Evolutionary conservation across 2,329 filamentous ascomycete species (phyloP).

Genomic region (Pseudogymnoascus sp.): DNA sequence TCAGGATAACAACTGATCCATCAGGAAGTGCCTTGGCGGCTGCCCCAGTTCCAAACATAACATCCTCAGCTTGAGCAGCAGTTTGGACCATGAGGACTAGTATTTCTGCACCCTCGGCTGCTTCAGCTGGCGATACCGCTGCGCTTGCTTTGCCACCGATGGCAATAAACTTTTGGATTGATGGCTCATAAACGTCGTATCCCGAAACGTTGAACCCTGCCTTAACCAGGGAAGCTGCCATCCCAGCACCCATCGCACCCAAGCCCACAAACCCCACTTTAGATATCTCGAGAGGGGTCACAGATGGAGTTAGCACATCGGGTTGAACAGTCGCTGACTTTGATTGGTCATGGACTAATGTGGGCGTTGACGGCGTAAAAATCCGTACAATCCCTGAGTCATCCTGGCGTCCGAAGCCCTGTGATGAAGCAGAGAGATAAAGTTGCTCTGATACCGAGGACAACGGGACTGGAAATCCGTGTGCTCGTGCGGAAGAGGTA

Average conservation of each 20-base stretch:
- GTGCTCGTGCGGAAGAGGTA: conserved; percentile 19
- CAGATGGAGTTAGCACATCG: conserved; percentile 5
- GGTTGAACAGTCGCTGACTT: background rate
- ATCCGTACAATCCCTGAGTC: conserved; percentile 25
- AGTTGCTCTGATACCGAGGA: conserved; percentile 23
- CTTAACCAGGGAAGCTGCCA: conserved; percentile 64
- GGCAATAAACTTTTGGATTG: conserved; percentile 53
- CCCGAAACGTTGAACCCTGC: conserved; percentile 58
- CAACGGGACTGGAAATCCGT: conserved; percentile 27
- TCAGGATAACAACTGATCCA: conserved; percentile 54
- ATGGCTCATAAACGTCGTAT: conserved; percentile 59
- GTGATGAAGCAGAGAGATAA: conserved; percentile 19
- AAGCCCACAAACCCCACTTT: conserved; percentile 57
- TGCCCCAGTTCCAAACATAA: conserved; percentile 50
- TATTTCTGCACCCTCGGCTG: conserved; percentile 50
- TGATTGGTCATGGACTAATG: background rate
- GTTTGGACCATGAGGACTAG: conserved; percentile 64
- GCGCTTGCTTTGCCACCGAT: conserved; percentile 52
- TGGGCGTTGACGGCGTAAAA: conserved; percentile 14
- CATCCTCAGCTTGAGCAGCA: conserved; percentile 41
- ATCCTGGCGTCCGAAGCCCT: conserved; percentile 25
- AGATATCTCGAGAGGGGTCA: conserved; percentile 12
- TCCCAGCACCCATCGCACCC: conserved; percentile 71
- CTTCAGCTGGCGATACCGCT: conserved; percentile 40
- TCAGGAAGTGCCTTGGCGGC: conserved; percentile 44